Evolutionary conservation across 768 basidiomycete species (phyloP), one percentile per base, ranked within the genome.

Genomic region (Kwoniella newhampshirensis): DNA sequence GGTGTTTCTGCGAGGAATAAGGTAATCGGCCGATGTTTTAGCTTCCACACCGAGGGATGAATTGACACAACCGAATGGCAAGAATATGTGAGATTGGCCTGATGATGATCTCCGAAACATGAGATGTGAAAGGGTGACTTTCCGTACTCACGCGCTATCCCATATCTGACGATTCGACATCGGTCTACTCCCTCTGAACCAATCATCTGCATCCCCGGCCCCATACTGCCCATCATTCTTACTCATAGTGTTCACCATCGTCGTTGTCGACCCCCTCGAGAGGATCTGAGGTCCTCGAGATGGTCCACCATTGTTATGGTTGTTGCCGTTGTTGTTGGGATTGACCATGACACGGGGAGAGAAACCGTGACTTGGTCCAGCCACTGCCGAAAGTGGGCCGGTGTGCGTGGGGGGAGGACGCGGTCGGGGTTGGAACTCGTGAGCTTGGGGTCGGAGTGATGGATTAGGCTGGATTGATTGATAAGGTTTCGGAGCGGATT

Each of bases 121-220:
- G n/a, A n/a, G n/a, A 46, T 46, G 44, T 28, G 23, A n/a, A 11
- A 23, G 9, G 32, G 40, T 18, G n/a, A n/a, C n/a, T n/a, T n/a
- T n/a, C n/a, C 15, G 4, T 4, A 62, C 60, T 52, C 49, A 66
- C 60, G 60, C 62, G 40, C 55, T 58, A 45, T 67, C 66, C 66
- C 66, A 67, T 44, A 67, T 58, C 37, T 61, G 62, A 25, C 66
- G 26, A 47, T 63, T 64, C 25, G 51, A 54, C 47, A 50, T 46
- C n/a, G 62, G 59, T 25, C 48, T 47, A 26, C 52, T 42, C n/a
- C 44, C 49, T 13, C 57, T 42, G 32, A 57, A 67, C 66, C 62
- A 67, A 18, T 60, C 65, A 45, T 63, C 61, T 5, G 15, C 13
- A 5, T 30, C 39, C 13, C 36, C 44, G 12, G 18, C 23, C 9